Conservation (phyloP, 2,329 filamentous ascomycete species). For the Monilinia laxa region DNA sequence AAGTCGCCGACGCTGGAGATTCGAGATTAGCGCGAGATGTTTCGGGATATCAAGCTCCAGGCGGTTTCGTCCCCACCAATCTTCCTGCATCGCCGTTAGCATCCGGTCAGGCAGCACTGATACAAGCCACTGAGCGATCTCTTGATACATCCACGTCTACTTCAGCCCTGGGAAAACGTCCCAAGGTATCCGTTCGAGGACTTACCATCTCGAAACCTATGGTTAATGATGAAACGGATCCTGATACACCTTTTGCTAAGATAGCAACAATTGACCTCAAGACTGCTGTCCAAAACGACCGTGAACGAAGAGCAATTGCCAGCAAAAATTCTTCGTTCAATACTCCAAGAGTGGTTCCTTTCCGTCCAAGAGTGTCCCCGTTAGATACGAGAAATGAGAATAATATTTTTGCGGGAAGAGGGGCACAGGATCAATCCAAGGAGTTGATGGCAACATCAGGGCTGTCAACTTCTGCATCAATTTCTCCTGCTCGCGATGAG, state of each 20-base stretch:
- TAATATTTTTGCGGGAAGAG: conserved; percentile 33
- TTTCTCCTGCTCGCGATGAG: conserved; percentile 39
- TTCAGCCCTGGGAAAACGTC: conserved; percentile 33
- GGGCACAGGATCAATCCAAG: conserved; percentile 19
- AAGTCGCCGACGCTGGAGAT: conserved; percentile 27
- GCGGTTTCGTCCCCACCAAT: conserved; percentile 34
- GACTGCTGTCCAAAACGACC: conserved; percentile 38
- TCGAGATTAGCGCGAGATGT: conserved; percentile 24
- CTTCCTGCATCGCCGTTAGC: conserved; percentile 25
- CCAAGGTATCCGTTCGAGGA: conserved; percentile 33
- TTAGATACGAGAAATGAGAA: conserved; percentile 32
- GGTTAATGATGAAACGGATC: conserved; percentile 22
- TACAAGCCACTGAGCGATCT: conserved; percentile 14
- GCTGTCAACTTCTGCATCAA: conserved; percentile 38
- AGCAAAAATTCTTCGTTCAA: conserved; percentile 32
- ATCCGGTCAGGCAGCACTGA: conserved; percentile 25
- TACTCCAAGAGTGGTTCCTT: conserved; percentile 31
- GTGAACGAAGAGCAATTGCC: conserved; percentile 35
- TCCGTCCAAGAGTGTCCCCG: conserved; percentile 29
- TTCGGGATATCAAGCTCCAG: conserved; percentile 37
- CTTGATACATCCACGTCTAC: background rate
- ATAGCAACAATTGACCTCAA: conserved; percentile 40
- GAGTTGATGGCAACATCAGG: conserved; percentile 31
- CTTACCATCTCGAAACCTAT: conserved; percentile 40
- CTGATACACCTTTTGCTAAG: conserved; percentile 32